These are phyloP conservation scores for Clavispora phyllophila DNA, from an alignment of 805 yeast genomes.

Conservation along the genomic window DNA sequence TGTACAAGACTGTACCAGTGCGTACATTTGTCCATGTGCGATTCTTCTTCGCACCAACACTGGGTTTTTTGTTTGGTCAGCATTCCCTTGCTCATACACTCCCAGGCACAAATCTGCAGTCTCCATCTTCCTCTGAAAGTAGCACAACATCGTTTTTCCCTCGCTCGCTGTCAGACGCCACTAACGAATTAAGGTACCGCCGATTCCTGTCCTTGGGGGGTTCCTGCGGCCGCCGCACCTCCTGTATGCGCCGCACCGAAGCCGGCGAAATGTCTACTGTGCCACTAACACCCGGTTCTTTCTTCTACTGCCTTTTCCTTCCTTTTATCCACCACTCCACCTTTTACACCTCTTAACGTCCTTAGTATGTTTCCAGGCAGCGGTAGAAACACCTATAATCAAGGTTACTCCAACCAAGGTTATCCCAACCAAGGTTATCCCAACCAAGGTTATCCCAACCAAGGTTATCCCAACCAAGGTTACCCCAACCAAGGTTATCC, in stretches of 20 bases:
- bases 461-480: conserved; percentile 2
- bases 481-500: background rate
- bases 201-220: background rate
- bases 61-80: too few relatives aligned
- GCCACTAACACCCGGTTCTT: background rate
- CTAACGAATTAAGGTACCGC: too few relatives aligned
- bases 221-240: background rate
- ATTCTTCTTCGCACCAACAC: too few relatives aligned
- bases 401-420: conserved; percentile 1
- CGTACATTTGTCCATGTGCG: too few relatives aligned
- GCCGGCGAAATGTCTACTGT: background rate
- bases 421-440: background rate
- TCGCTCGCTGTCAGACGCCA: too few relatives aligned
- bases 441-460: conserved; percentile 4
- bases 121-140: too few relatives aligned
- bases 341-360: background rate
- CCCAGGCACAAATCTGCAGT: too few relatives aligned
- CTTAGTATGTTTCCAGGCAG: conserved; percentile 24
- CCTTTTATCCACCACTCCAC: too few relatives aligned
- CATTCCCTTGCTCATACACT: too few relatives aligned
- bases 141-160: too few relatives aligned
- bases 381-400: conserved; percentile 15
- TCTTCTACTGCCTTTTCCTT: background rate
- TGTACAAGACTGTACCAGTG: too few relatives aligned
- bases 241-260: background rate